phyloP scores from a whole-genome alignment of 2,329 filamentous ascomycete species.

The Pseudogymnoascus pannorum region DNA sequence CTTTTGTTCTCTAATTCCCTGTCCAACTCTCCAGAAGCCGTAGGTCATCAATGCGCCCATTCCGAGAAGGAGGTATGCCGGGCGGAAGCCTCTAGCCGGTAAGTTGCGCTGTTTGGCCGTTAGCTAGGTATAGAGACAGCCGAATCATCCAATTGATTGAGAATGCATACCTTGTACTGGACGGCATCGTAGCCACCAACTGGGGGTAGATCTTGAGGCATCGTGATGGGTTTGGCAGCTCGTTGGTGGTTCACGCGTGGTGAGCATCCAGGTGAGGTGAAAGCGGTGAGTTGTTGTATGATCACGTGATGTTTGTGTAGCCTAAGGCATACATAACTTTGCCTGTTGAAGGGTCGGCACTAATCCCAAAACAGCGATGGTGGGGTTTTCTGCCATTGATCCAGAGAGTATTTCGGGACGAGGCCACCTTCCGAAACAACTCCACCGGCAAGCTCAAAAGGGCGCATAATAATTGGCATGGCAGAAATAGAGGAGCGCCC shows the following conservation, averaged over 20 bases:
- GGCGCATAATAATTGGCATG: slow-evolving; percentile 16
- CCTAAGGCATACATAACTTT: slow-evolving; percentile 5
- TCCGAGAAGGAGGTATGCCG: slow-evolving; percentile 68
- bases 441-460: neutral
- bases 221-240: slow-evolving; percentile 39
- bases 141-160: neutral
- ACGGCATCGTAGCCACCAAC: slow-evolving; percentile 89
- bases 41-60: slow-evolving; percentile 75
- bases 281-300: neutral
- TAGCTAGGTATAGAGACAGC: neutral
- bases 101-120: slow-evolving; percentile 67
- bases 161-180: slow-evolving; percentile 77
- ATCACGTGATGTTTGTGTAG: neutral
- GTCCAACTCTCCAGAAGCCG: slow-evolving; percentile 80
- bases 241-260: neutral
- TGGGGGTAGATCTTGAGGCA: slow-evolving; percentile 98
- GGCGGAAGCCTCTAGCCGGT: slow-evolving; percentile 82
- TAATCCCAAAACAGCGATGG: neutral
- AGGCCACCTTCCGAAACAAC: neutral
- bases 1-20: slow-evolving; percentile 87
- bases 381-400: slow-evolving; percentile 7
- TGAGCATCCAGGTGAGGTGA: neutral
- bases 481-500: slow-evolving; percentile 25
- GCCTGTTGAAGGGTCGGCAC: neutral
- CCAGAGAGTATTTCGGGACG: neutral